Evolutionary conservation across 2,329 filamentous ascomycete genomes (phyloP), one percentile per base, ranked within the genome.

Genomic region (Cladosporium velox): DNA sequence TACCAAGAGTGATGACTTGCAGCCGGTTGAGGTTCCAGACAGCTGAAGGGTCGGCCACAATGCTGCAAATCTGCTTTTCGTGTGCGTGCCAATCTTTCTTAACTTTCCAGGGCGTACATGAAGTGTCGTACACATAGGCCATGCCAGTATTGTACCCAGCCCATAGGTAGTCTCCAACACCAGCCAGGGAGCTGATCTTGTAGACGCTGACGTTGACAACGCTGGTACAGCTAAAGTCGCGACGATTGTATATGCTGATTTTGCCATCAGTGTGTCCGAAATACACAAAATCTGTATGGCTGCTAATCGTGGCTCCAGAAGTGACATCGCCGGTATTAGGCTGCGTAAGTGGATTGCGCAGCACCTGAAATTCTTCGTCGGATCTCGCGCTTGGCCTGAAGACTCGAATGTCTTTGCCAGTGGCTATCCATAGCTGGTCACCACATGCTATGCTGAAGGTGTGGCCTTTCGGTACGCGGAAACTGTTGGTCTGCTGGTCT

Each of bases 51-150:
- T 99, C 95, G 1, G 90, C 86, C 14, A 91, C 79, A 66, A 99
- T 86, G 66, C 88, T 90, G 57, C 91, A 85, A 8, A 97, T 89
- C 0, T 93, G 91, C 69, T 90, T 90, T 7, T 92, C 89, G 75
- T 98, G 95, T 2, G 92, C 94, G 70, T 90, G 88, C 94, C 95
- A 99, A 74, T 98, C 94, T 77, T 99, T 99, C 79, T 91, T 89
- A 30, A 96, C 88, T 24, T 85, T 85, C 95, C 95, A 99, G 0
- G 94, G 94, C n/a, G 86, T 88, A 34, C 87, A 85, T 11, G 83
- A 86, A 12, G 92, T 90, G 77, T 99, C 93, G 78, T 97, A 99
- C 8, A 98, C 91, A 73, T 92, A 95, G 35, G 97, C 88, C 85
- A 90, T 96, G 18, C 95, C 95, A 0, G 91, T 97, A 77, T 94